phyloP scores from a whole-genome alignment of 768 basidiomycete genomes.

The Tricholoma saponaceum region DNA sequence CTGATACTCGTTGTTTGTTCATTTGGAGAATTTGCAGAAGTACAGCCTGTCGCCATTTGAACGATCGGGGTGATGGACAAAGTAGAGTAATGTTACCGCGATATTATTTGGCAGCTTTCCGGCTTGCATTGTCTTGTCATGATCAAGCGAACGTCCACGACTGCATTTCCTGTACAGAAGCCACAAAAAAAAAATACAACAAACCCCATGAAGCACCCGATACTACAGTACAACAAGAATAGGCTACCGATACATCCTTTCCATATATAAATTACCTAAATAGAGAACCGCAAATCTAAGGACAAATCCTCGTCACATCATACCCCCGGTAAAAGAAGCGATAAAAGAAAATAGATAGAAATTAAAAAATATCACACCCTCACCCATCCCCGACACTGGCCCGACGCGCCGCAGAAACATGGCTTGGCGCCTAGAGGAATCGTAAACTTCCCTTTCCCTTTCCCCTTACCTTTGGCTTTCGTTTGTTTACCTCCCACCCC shows the following conservation, averaged over 20 bases:
- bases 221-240: background rate
- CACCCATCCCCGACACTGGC: conserved; percentile 18
- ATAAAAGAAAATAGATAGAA: background rate
- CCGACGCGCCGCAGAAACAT: conserved; percentile 32
- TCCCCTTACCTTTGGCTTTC: conserved; percentile 8
- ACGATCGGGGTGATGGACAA: no score
- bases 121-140: no score
- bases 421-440: conserved; percentile 24
- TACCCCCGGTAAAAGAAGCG: background rate
- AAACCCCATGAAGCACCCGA: no score
- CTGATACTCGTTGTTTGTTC: conserved; percentile 10
- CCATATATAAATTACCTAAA: background rate
- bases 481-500: conserved; percentile 16
- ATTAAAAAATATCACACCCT: conserved; percentile 4
- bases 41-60: no score
- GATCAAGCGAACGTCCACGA: no score
- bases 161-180: no score
- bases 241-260: background rate
- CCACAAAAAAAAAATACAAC: no score
- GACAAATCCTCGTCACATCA: no score
- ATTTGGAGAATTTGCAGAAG: conserved; percentile 10
- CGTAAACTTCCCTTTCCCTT: conserved; percentile 21
- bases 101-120: no score
- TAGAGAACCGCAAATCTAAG: background rate
- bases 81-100: no score